Base-by-base conservation (phyloP, 495 filamentous ascomycete species). In the Gamarada debralockiae region DNA sequence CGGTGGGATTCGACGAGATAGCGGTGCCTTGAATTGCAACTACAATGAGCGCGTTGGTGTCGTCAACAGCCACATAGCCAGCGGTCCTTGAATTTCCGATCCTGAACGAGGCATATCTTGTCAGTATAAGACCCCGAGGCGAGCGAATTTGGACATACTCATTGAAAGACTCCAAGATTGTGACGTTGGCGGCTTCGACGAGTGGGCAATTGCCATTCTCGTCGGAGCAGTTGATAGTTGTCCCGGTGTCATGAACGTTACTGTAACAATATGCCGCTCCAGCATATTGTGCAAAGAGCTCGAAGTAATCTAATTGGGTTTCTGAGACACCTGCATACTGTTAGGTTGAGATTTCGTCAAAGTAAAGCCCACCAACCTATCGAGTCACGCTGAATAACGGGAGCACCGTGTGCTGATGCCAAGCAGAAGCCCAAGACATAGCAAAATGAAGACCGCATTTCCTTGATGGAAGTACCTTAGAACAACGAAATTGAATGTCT, bases 31-130 rank as follows among this genome's bases (percentile, higher is more conserved):
- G 81, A 70, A 92, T 85, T n/a, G 85, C 74, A 33, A 90, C 66
- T 27, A 92, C 76, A 43, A 92, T 83, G 10, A 80, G 57, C 21
- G 72, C 52, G 56, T 80, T 81, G 21, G 77, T 83, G 24, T 67
- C 61, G 67, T 93, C 90, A n/a, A 73, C 67, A 14, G 84, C 83
- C 17, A 92, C 67, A 60, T 83, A 87, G 38, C 90, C 90, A 12
- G 82, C 74, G 13, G 79, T 78, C 55, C 88, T 85, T 6, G 84
- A 29, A 24, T 20, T 80, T 7, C 69, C 40, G 29, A 71, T 53
- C 2, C 77, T 71, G 38, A 80, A 87, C 14, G 48, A 36, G 12
- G 23, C 21, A 10, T 34, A 29, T 25, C 17, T 22, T 25, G 6
- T 21, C 18, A 9, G 6, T 15, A n/a, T 17, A 34, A 34, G 31